A percentile compares a stretch with the other conserved stretches of the same genome.
Evolutionary conservation across 2,329 filamentous ascomycete genomes (phyloP).

Genomic region (Microsporum canis): DNA sequence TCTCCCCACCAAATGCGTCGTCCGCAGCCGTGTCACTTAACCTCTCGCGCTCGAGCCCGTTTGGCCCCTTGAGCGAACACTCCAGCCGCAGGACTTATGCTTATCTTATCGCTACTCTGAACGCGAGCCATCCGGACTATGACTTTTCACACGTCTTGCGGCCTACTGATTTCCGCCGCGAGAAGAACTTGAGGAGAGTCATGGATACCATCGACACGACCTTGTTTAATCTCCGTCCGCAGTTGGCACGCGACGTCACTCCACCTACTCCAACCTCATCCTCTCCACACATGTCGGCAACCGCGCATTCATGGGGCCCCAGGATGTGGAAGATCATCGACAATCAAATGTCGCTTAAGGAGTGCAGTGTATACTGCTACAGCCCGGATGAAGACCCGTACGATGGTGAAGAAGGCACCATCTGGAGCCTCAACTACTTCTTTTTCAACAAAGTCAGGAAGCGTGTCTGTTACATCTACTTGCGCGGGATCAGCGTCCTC

Average conservation of each 20-base stretch:
- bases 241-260: slow-evolving; percentile 32
- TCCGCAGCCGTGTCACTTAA: slow-evolving; percentile 57
- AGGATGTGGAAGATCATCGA: slow-evolving; percentile 88
- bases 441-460: slow-evolving; percentile 92
- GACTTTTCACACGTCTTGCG: slow-evolving; percentile 90
- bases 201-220: slow-evolving; percentile 83
- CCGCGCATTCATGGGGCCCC: slow-evolving; percentile 64
- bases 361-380: slow-evolving; percentile 85
- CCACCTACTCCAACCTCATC: slow-evolving; percentile 34
- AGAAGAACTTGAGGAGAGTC: slow-evolving; percentile 65
- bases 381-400: slow-evolving; percentile 82
- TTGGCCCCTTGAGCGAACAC: slow-evolving; percentile 78
- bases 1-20: slow-evolving; percentile 70
- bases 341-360: slow-evolving; percentile 82
- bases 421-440: slow-evolving; percentile 95
- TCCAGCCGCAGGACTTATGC: slow-evolving; percentile 86
- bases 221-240: slow-evolving; percentile 71
- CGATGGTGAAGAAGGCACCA: slow-evolving; percentile 82
- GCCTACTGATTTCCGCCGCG: slow-evolving; percentile 78
- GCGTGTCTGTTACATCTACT: slow-evolving; percentile 85
- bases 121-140: slow-evolving; percentile 91
- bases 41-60: slow-evolving; percentile 77
- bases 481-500: slow-evolving; percentile 67
- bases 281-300: slow-evolving; percentile 38
- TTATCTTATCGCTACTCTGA: slow-evolving; percentile 90